Percentiles rank a stretch among this genome's conserved stretches.
Evolutionary conservation across 768 basidiomycete species (phyloP).

Genomic region (Macrolepiota fuliginosa): DNA sequence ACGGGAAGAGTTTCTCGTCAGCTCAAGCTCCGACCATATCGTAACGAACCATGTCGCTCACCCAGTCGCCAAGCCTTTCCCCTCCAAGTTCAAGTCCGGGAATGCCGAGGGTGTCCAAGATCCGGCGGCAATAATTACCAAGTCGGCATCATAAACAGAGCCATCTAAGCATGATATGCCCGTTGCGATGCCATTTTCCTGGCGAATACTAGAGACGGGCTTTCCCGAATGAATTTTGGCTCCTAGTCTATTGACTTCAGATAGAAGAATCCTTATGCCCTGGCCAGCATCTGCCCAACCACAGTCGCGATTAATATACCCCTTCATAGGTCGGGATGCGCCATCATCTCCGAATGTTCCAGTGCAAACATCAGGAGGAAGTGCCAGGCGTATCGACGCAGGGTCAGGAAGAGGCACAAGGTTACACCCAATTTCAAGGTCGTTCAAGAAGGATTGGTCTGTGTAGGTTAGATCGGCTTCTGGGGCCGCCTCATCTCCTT

Average conservation of each 20-base stretch:
- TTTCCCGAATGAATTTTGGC: conserved; percentile 60
- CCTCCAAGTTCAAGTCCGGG: conserved; percentile 49
- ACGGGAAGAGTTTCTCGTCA: conserved; percentile 4
- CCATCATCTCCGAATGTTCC: conserved; percentile 37
- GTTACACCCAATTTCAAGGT: conserved; percentile 52
- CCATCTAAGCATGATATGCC: conserved; percentile 70
- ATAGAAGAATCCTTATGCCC: conserved; percentile 55
- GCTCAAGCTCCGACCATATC: not conserved
- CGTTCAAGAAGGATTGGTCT: conserved; percentile 59
- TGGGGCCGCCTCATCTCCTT: not conserved
- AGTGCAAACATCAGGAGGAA: conserved; percentile 40
- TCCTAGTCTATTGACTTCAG: conserved; percentile 53
- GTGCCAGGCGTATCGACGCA: conserved; percentile 42
- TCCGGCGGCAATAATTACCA: conserved; percentile 72
- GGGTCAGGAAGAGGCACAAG: conserved; percentile 37
- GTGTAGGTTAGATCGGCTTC: conserved; percentile 36
- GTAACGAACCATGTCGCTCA: conserved; percentile 30
- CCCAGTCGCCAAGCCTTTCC: conserved; percentile 77
- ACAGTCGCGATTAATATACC: conserved; percentile 72
- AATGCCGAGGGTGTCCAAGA: conserved; percentile 87
- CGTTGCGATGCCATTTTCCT: conserved; percentile 34
- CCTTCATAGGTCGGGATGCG: not conserved
- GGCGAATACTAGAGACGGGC: conserved; percentile 48
- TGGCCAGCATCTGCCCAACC: conserved; percentile 85
- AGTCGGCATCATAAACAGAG: conserved; percentile 47